These are phyloP conservation scores for Cordyceps javanica DNA, from an alignment of 2,329 filamentous ascomycete genomes.

Conservation along the genomic window DNA sequence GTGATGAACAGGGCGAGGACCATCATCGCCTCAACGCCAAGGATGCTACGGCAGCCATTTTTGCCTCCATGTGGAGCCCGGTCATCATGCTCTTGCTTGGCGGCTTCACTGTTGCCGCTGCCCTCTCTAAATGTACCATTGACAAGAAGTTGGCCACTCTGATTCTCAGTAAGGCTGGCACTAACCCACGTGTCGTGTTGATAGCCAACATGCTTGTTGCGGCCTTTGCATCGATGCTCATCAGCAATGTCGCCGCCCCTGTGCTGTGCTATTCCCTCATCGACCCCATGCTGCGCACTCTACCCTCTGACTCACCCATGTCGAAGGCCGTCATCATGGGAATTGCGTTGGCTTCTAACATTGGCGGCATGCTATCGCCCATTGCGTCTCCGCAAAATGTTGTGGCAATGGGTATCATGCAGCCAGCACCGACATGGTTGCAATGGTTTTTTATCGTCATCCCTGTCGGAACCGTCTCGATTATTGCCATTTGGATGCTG, in stretches of 20 bases:
- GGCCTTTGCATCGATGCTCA: slow-evolving; percentile 97
- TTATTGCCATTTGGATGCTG: slow-evolving; percentile 82
- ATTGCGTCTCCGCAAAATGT: slow-evolving; percentile 98
- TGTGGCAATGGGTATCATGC: slow-evolving; percentile 93
- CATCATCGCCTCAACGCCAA: slow-evolving; percentile 70
- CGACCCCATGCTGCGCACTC: slow-evolving; percentile 90
- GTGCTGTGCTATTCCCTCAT: slow-evolving; percentile 98
- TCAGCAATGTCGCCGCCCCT: slow-evolving; percentile 94
- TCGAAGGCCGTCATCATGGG: slow-evolving; percentile 92
- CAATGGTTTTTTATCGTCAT: slow-evolving; percentile 96
- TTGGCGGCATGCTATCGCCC: slow-evolving; percentile 91
- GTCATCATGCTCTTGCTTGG: slow-evolving; percentile 97
- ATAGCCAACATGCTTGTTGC: slow-evolving; percentile 99
- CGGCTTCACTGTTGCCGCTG: slow-evolving; percentile 92
- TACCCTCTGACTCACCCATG: slow-evolving; percentile 85
- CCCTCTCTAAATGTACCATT: slow-evolving; percentile 93
- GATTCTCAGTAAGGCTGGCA: slow-evolving; percentile 92
- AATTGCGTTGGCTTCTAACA: slow-evolving; percentile 90
- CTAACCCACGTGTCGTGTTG: slow-evolving; percentile 79
- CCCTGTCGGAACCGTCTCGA: slow-evolving; percentile 83
- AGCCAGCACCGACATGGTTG: slow-evolving; percentile 83
- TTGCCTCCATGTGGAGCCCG: slow-evolving; percentile 96
- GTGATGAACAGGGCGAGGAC: slow-evolving; percentile 58
- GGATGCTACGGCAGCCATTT: slow-evolving; percentile 75
- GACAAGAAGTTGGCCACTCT: slow-evolving; percentile 96